Percentiles rank a stretch among this genome's conserved stretches.
Conservation (phyloP, 768 basidiomycete species). For the Cyclocybe cylindracea region DNA sequence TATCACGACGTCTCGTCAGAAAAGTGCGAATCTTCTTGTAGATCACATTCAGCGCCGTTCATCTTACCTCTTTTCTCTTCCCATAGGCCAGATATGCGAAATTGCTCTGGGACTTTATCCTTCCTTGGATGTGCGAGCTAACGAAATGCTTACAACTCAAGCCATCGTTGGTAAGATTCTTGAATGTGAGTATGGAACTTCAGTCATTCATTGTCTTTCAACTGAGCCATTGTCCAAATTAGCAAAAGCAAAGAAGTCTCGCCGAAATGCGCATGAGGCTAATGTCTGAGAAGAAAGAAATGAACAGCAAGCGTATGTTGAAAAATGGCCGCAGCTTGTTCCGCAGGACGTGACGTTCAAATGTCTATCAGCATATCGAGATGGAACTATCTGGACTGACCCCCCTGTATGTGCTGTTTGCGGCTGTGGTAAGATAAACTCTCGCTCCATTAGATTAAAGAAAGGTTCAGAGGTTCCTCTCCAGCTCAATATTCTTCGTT, state of each 20-base stretch:
- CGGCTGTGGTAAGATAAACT: not conserved
- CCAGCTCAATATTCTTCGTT: not conserved
- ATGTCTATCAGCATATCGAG: not conserved
- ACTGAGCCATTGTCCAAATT: not conserved
- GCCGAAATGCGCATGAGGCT: not conserved
- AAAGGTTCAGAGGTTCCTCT: not conserved
- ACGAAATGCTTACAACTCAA: too few relatives aligned
- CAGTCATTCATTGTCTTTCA: not conserved
- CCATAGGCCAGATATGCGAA: not conserved
- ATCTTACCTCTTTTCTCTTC: not conserved
- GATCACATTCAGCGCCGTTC: not conserved
- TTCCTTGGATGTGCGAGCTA: too few relatives aligned
- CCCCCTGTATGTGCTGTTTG: not conserved
- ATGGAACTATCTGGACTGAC: not conserved
- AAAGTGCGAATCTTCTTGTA: not conserved
- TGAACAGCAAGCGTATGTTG: not conserved
- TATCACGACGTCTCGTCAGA: not conserved
- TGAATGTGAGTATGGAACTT: not conserved
- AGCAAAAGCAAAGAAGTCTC: not conserved
- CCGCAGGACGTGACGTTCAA: not conserved
- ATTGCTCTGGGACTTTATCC: not conserved
- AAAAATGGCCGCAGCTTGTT: not conserved
- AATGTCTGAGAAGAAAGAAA: not conserved
- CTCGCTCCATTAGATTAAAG: not conserved
- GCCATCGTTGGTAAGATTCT: not conserved